Conservation (phyloP, 2,329 filamentous ascomycete species). For the Lasiodiplodia citricola region DNA sequence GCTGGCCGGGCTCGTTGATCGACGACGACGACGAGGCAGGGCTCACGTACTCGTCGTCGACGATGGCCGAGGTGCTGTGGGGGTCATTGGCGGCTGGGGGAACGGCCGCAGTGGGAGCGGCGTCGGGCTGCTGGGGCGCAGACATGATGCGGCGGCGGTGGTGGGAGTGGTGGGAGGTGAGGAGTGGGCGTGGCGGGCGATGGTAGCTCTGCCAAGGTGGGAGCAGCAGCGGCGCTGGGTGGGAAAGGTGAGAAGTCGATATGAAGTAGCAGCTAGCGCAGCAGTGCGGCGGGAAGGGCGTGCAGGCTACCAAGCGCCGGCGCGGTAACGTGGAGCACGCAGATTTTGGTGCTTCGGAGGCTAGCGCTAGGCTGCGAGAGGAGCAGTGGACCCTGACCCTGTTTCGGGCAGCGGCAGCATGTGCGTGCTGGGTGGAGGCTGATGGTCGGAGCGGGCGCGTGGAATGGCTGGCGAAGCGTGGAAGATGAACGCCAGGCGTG, state of each 20-base stretch:
- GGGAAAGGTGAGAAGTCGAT: constrained; percentile 22
- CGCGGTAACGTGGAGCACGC: constrained; percentile 24
- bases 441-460: constrained; percentile 10
- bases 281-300: constrained; percentile 20
- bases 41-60: constrained; percentile 27
- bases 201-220: constrained; percentile 25
- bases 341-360: constrained; percentile 22
- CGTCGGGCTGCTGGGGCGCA: constrained; percentile 20
- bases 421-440: constrained; percentile 9
- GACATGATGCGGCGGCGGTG: constrained; percentile 22
- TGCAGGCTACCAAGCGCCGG: constrained; percentile 25
- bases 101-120: constrained; percentile 20
- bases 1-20: constrained; percentile 26
- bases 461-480: constrained; percentile 10
- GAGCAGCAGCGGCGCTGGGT: constrained; percentile 2
- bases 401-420: constrained; percentile 25
- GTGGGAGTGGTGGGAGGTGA: not conserved
- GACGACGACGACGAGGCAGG: constrained; percentile 26
- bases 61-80: constrained; percentile 22
- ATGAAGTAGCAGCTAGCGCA: constrained; percentile 24
- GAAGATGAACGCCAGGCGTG: constrained; percentile 15
- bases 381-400: constrained; percentile 23
- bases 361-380: constrained; percentile 11
- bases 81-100: constrained; percentile 24
- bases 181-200: not conserved